phyloP scores from a whole-genome alignment of 208 protist genomes.

The Leishmania mexicana region DNA sequence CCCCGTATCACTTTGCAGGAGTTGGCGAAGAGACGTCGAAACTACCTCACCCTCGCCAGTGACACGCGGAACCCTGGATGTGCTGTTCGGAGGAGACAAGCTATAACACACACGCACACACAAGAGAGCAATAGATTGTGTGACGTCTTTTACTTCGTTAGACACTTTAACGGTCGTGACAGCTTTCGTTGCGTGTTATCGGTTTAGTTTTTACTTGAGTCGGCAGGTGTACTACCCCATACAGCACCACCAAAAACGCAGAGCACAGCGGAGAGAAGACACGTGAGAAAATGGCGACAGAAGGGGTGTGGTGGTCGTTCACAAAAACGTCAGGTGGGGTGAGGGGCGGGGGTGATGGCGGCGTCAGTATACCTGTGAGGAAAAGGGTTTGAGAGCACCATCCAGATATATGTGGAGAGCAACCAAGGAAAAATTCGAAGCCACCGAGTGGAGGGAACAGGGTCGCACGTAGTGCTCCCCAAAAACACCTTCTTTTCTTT shows the following conservation, averaged over 20 bases:
- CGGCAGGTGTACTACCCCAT: background rate
- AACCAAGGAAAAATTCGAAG: background rate
- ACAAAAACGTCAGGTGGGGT: background rate
- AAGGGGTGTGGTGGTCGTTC: background rate
- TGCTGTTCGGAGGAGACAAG: background rate
- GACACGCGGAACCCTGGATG: background rate
- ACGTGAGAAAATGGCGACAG: background rate
- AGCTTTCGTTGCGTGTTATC: no score
- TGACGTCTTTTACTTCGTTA: background rate
- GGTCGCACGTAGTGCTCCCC: background rate
- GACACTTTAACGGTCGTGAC: background rate
- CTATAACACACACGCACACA: background rate
- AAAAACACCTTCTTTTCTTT: background rate
- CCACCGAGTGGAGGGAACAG: background rate
- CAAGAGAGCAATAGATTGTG: background rate
- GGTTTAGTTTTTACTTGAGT: background rate
- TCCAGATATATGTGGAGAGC: background rate
- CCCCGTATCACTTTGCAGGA: background rate
- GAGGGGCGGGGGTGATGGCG: background rate
- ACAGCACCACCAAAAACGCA: background rate
- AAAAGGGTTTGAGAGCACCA: background rate
- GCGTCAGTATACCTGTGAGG: background rate
- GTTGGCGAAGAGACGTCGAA: background rate
- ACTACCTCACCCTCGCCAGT: background rate
- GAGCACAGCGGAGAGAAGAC: background rate